Base-by-base conservation (phyloP, 345 rosid species). In the Populus pruinosa region DNA sequence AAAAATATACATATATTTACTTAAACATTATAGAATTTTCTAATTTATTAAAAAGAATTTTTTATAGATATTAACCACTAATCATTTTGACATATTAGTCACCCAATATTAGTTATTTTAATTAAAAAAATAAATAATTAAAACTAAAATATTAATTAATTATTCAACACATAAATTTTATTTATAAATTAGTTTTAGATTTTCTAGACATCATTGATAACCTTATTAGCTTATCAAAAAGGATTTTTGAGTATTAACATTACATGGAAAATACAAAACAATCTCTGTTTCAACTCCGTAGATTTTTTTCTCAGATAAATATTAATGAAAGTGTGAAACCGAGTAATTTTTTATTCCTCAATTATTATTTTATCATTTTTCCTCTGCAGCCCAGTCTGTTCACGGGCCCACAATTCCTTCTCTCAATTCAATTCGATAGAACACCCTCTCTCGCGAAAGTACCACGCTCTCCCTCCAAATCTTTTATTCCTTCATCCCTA, bases 11-110 rank as follows among this genome's bases (percentile, higher is more conserved):
- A 33, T 5, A 33, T 33, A 33, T 33, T 33, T 33, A 33, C 1
- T 33, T 33, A 33, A 33, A 5, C 0, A 33, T 33, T 33, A 33
- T 0, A 33, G 0, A 4, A 33, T 33, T 0, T 4, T 33, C 0
- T 0, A 33, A 33, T 33, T 0, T 0, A 33, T 4, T 0, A 0
- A 33, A 33, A 0, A 33, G 0, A 4, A 0, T 0, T 33, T 33
- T 33, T 33, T 33, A 33, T 33, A 33, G 5, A 4, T 33, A 33
- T 33, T 0, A 33, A 0, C 0, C 5, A 33, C 0, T 33, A 0
- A 33, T 33, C 0, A 33, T 3, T 5, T 33, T 33, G 5, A 33
- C 0, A 33, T 33, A 4, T 5, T 0, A 4, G 5, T 0, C 5
- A 33, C 36, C 0, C 4, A 0, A 0, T 1, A 0, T 0, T 33